These are phyloP conservation scores for Penicillium sp. DNA, from an alignment of 2,329 filamentous ascomycete genomes.

Conservation along the genomic window DNA sequence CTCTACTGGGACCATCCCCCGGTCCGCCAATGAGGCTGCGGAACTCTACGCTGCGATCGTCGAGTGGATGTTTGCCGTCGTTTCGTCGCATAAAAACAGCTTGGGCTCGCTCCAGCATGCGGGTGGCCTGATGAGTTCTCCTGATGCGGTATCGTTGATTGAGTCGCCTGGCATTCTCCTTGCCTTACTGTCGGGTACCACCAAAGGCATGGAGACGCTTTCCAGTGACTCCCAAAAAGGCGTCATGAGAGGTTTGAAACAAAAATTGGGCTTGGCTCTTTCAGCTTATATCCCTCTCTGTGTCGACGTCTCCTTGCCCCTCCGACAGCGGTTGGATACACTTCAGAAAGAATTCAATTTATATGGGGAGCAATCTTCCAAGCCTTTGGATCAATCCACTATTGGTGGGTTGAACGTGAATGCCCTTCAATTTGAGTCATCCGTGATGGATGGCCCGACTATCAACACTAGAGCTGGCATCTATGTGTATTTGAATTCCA, in stretches of 20 bases:
- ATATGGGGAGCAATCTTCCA: constrained; percentile 43
- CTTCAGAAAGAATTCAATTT: constrained; percentile 45
- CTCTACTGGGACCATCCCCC: constrained; percentile 35
- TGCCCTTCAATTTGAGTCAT: constrained; percentile 54
- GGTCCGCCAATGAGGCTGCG: constrained; percentile 30
- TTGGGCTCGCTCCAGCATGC: constrained; percentile 27
- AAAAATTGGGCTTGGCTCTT: constrained; percentile 39
- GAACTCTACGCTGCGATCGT: constrained; percentile 34
- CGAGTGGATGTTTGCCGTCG: constrained; percentile 41
- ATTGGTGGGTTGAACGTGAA: constrained; percentile 45
- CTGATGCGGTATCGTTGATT: constrained; percentile 42
- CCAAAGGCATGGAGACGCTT: constrained; percentile 37
- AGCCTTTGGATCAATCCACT: constrained; percentile 44
- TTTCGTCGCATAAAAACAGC: constrained; percentile 34
- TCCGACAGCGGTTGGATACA: constrained; percentile 40
- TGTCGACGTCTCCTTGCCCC: constrained; percentile 38
- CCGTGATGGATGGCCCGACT: constrained; percentile 65
- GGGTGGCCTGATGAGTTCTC: constrained; percentile 33
- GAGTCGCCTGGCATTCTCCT: constrained; percentile 45
- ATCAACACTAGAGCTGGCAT: constrained; percentile 77
- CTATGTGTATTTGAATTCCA: constrained; percentile 80
- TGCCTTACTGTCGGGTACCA: constrained; percentile 38
- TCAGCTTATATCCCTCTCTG: constrained; percentile 43
- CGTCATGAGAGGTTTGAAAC: constrained; percentile 31
- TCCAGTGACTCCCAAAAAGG: constrained; percentile 26